Evolutionary conservation across 2,329 filamentous ascomycete genomes (phyloP).

Genomic region (Penicillium sp.): DNA sequence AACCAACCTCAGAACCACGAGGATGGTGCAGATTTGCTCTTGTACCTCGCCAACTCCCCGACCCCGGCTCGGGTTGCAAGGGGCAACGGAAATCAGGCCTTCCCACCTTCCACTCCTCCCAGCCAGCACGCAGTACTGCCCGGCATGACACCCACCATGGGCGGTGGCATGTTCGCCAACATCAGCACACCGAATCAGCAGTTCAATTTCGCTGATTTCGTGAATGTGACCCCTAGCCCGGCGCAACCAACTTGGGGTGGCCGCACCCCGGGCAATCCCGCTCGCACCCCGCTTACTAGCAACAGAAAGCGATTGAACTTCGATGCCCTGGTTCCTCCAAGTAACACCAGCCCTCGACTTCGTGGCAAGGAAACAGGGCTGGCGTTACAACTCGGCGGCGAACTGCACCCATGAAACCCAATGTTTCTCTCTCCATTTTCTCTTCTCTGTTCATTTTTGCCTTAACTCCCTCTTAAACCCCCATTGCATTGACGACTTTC

Average conservation of each 20-base stretch:
- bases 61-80: conserved; percentile 68
- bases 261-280: conserved; percentile 54
- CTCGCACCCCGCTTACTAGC: conserved; percentile 68
- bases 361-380: conserved; percentile 52
- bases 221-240: conserved; percentile 95
- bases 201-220: conserved; percentile 95
- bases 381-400: conserved; percentile 66
- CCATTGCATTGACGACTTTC: conserved; percentile 23
- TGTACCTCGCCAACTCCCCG: conserved; percentile 88
- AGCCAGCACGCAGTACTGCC: conserved; percentile 58
- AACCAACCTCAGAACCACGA: conserved; percentile 62
- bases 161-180: conserved; percentile 71
- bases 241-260: conserved; percentile 77
- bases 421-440: conserved; percentile 6
- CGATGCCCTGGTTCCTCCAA: conserved; percentile 66
- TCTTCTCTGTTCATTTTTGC: conserved; percentile 23
- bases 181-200: conserved; percentile 76
- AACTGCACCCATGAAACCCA: conserved; percentile 53
- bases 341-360: conserved; percentile 45
- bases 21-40: conserved; percentile 75
- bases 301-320: conserved; percentile 80
- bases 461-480: conserved; percentile 23
- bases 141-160: conserved; percentile 56
- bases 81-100: conserved; percentile 49
- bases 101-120: conserved; percentile 73